Evolutionary conservation across 495 filamentous ascomycete genomes (phyloP).

Genomic region (Aspergillus sparsus): DNA sequence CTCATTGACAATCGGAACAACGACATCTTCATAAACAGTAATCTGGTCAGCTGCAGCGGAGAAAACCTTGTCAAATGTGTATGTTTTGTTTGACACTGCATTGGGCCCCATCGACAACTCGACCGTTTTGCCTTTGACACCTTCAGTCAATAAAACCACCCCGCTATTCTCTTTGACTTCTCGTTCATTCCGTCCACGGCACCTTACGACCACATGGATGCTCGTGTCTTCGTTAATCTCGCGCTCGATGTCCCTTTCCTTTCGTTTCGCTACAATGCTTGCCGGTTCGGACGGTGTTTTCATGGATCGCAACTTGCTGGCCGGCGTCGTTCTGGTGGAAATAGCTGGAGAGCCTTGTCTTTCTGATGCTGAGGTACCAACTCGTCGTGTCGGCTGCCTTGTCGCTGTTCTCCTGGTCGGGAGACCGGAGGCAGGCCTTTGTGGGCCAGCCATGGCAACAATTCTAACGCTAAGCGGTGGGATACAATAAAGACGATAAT

Average conservation of each 20-base stretch:
- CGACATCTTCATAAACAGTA: slow-evolving; percentile 92
- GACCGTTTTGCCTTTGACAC: slow-evolving; percentile 77
- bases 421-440: slow-evolving; percentile 53
- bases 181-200: slow-evolving; percentile 86
- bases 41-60: slow-evolving; percentile 91
- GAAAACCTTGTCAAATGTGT: slow-evolving; percentile 96
- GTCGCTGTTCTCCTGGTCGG: slow-evolving; percentile 55
- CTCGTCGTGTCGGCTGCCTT: slow-evolving; percentile 53
- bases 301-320: slow-evolving; percentile 42
- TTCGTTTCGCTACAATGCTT: slow-evolving; percentile 64
- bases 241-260: slow-evolving; percentile 78
- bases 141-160: slow-evolving; percentile 85
- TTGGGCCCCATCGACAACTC: slow-evolving; percentile 91
- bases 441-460: slow-evolving; percentile 53
- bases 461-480: slow-evolving; percentile 8
- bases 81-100: slow-evolving; percentile 91
- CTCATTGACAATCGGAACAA: slow-evolving; percentile 87
- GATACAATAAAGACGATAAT: slow-evolving; percentile 3
- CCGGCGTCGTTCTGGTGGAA: slow-evolving; percentile 52
- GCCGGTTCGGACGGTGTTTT: slow-evolving; percentile 46
- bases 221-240: slow-evolving; percentile 81
- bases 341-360: slow-evolving; percentile 65
- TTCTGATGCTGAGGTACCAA: slow-evolving; percentile 35
- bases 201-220: slow-evolving; percentile 95
- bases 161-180: slow-evolving; percentile 92